Conservation (phyloP, 345 rosid genomes). For the Reutealis trisperma region DNA sequence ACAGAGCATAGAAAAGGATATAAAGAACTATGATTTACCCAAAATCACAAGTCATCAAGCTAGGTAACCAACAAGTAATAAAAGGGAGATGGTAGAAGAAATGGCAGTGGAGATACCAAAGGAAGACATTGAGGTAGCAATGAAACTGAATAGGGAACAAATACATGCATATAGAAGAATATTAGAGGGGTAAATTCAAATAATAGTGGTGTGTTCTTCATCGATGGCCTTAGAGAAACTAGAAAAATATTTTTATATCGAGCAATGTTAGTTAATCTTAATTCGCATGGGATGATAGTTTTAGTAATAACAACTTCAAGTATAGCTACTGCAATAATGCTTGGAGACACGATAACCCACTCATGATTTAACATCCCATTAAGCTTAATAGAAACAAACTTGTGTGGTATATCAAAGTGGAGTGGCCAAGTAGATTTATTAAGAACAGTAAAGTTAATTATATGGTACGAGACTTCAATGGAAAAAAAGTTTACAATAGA, state of each 20-base stretch:
- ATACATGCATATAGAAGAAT: too few species aligned
- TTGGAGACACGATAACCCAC: neutral
- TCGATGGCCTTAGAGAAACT: neutral
- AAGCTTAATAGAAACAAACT: neutral
- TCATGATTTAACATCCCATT: neutral
- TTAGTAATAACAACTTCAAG: neutral
- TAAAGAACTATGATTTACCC: too few species aligned
- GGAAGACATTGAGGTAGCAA: too few species aligned
- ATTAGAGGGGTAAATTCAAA: neutral
- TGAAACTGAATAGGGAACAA: too few species aligned
- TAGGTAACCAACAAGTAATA: too few species aligned
- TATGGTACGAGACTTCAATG: neutral
- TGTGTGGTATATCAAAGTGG: neutral
- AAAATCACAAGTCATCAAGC: too few species aligned
- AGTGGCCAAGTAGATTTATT: neutral
- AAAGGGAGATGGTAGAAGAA: too few species aligned
- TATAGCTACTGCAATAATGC: neutral
- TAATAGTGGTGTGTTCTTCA: neutral
- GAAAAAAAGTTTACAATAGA: neutral
- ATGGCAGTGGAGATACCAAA: too few species aligned
- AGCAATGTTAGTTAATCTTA: neutral
- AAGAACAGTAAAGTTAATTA: neutral
- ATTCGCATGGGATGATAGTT: neutral
- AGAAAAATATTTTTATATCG: neutral
- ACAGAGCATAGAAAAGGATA: too few species aligned